These are phyloP conservation scores for Lenzites betulinus DNA, from an alignment of 768 basidiomycete genomes.

Conservation along the genomic window DNA sequence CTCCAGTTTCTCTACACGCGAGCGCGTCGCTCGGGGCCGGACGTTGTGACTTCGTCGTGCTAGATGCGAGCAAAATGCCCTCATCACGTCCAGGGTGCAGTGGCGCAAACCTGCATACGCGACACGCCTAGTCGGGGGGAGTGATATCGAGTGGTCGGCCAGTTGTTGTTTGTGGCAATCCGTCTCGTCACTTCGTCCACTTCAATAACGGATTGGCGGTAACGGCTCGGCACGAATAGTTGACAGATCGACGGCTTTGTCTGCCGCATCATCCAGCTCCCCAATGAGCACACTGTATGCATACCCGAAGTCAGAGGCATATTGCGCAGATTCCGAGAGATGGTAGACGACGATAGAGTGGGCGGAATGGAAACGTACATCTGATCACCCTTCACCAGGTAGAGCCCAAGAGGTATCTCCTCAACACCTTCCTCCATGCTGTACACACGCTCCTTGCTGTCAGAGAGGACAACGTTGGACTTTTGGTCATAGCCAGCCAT, in stretches of 20 bases:
- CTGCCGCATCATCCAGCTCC: constrained; percentile 83
- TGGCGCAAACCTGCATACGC: too few relatives aligned
- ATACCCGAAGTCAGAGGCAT: not conserved
- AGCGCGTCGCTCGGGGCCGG: too few relatives aligned
- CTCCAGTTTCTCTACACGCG: too few relatives aligned
- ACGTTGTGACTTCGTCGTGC: too few relatives aligned
- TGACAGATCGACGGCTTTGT: constrained; percentile 71
- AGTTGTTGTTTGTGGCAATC: too few relatives aligned
- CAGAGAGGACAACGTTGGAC: constrained; percentile 93
- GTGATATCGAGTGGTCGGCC: too few relatives aligned
- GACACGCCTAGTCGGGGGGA: too few relatives aligned
- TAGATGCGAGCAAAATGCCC: too few relatives aligned
- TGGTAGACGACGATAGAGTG: too few relatives aligned
- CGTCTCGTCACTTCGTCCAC: not conserved
- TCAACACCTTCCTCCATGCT: constrained; percentile 90
- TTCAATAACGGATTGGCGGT: constrained; percentile 74
- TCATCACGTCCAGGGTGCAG: too few relatives aligned
- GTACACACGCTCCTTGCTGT: constrained; percentile 92
- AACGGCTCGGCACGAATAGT: constrained; percentile 88
- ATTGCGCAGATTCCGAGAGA: not conserved
- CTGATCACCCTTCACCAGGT: constrained; percentile 98
- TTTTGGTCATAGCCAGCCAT: constrained; percentile 94
- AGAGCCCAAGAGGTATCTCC: constrained; percentile 91
- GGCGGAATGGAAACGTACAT: constrained; percentile 62
- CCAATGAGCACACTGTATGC: constrained; percentile 68